These are phyloP conservation scores for Penicillium flavigenum DNA, from an alignment of 495 filamentous ascomycete genomes.

Conservation along the genomic window DNA sequence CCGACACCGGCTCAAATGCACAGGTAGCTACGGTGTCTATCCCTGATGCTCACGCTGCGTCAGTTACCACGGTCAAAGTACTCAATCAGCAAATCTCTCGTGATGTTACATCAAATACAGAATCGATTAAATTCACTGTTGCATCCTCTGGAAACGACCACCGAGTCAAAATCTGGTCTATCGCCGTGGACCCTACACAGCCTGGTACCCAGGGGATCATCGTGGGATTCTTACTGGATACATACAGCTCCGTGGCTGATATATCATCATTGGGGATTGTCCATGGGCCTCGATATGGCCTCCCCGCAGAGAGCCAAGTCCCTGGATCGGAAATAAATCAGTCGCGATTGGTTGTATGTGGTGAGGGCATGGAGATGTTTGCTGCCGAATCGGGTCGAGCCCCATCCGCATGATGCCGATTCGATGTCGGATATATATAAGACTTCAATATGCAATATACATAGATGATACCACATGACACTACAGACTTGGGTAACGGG, in stretches of 20 bases:
- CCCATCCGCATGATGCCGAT: slow-evolving; percentile 15
- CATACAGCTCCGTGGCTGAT: slow-evolving; percentile 67
- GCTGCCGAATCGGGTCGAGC: slow-evolving; percentile 16
- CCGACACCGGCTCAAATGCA: slow-evolving; percentile 9
- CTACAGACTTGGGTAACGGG: not conserved
- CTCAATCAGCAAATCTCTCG: slow-evolving; percentile 26
- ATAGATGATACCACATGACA: slow-evolving; percentile 1
- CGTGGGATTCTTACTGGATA: slow-evolving; percentile 44
- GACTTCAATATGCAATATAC: not conserved
- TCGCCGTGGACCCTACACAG: slow-evolving; percentile 38
- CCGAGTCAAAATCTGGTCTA: slow-evolving; percentile 69
- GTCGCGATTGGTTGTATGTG: slow-evolving; percentile 46
- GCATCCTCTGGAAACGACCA: slow-evolving; percentile 78
- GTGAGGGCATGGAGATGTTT: slow-evolving; percentile 57
- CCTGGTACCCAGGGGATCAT: slow-evolving; percentile 39
- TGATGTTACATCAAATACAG: slow-evolving; percentile 2
- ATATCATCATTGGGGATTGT: slow-evolving; percentile 49
- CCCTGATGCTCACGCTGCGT: slow-evolving; percentile 74
- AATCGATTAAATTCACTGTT: slow-evolving; percentile 32
- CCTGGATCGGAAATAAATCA: slow-evolving; percentile 1
- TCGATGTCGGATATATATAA: slow-evolving; percentile 20
- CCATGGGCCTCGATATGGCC: not conserved
- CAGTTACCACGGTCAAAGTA: slow-evolving; percentile 65
- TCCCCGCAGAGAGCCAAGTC: not conserved
- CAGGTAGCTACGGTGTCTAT: slow-evolving; percentile 54